These are phyloP conservation scores for Akanthomyces muscarius DNA, from an alignment of 2,329 filamentous ascomycete species.

Conservation along the genomic window DNA sequence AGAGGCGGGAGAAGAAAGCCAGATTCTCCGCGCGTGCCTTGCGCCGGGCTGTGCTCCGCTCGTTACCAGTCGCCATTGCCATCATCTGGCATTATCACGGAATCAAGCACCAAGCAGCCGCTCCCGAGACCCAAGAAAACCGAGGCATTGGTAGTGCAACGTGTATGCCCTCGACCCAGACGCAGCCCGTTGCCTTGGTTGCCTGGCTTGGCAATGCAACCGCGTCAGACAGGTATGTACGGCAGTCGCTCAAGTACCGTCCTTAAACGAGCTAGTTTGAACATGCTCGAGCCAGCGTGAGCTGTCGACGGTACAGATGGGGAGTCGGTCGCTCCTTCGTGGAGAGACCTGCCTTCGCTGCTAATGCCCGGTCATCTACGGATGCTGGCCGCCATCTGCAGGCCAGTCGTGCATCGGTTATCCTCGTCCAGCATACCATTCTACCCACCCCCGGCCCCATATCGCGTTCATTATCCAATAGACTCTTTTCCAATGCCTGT, in stretches of 20 bases:
- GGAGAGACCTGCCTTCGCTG: background rate
- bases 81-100: background rate
- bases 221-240: background rate
- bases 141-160: background rate
- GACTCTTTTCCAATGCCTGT: background rate
- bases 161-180: background rate
- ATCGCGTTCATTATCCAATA: background rate
- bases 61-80: background rate
- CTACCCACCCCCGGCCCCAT: background rate
- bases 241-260: background rate
- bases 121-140: background rate
- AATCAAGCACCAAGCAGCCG: background rate
- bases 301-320: background rate
- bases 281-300: background rate
- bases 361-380: background rate
- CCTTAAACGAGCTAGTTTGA: background rate
- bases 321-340: too few species aligned
- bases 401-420: background rate
- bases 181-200: background rate
- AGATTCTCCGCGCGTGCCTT: background rate
- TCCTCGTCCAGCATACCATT: background rate
- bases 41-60: background rate
- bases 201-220: background rate
- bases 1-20: too few species aligned
- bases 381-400: background rate